phyloP scores from a whole-genome alignment of 371 early-diverging fungal genomes.

The Syncephalastrum racemosum region DNA sequence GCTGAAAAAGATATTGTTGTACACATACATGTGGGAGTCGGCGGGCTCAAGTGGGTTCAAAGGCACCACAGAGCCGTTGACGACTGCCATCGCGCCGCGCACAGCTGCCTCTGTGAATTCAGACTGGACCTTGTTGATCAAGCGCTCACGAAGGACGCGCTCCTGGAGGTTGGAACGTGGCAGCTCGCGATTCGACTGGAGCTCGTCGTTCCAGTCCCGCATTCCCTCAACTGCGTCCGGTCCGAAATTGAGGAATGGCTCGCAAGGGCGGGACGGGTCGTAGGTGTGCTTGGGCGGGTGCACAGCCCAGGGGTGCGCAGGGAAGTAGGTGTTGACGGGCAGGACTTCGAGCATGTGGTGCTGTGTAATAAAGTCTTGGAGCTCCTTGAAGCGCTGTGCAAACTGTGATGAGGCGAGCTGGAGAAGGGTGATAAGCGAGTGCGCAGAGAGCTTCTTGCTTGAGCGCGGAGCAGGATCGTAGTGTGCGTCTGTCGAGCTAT shows the following conservation, averaged over 20 bases:
- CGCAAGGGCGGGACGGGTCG: conserved; percentile 70
- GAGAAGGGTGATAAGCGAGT: conserved; percentile 72
- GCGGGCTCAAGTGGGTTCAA: conserved; percentile 79
- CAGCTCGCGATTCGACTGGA: conserved; percentile 87
- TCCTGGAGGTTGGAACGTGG: conserved; percentile 78
- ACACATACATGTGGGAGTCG: conserved; percentile 86
- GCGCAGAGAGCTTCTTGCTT: conserved; percentile 47
- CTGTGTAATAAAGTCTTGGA: conserved; percentile 65
- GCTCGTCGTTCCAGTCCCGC: conserved; percentile 96
- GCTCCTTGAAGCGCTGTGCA: conserved; percentile 58
- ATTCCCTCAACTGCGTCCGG: conserved; percentile 73
- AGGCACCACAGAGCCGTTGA: conserved; percentile 76
- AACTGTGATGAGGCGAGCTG: conserved; percentile 74
- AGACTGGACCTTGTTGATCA: conserved; percentile 78
- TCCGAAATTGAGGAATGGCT: conserved; percentile 63
- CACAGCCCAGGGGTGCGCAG: conserved; percentile 85
- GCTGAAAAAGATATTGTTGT: conserved; percentile 95
- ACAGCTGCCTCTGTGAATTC: conserved; percentile 93
- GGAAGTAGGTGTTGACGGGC: conserved; percentile 64
- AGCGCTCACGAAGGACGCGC: conserved; percentile 83
- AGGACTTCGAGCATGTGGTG: conserved; percentile 85
- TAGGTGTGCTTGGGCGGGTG: conserved; percentile 53
- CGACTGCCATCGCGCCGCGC: conserved; percentile 82
- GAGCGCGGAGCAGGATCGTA: conserved; percentile 70
- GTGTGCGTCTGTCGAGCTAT: conserved; percentile 67